Conservation (phyloP, 495 filamentous ascomycete genomes). For the Talaromyces adpressus region DNA sequence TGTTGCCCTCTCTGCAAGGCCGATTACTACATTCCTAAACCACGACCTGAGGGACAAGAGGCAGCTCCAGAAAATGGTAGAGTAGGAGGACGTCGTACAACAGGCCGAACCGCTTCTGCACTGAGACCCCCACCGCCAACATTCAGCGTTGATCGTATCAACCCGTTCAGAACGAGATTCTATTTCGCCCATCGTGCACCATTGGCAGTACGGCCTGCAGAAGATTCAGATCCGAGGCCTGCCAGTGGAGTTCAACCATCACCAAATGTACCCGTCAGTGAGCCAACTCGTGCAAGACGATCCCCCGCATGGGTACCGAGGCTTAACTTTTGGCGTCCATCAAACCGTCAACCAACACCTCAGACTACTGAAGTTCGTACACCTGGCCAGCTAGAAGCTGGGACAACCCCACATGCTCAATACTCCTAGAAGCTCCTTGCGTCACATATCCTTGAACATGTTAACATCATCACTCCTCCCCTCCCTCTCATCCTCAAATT, state of each 20-base stretch:
- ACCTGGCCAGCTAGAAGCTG: conserved; percentile 9
- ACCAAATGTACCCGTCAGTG: not conserved
- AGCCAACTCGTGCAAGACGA: not conserved
- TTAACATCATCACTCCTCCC: not conserved
- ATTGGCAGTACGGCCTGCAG: not conserved
- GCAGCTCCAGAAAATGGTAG: conserved; percentile 21
- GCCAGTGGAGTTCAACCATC: not conserved
- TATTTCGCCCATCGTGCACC: not conserved
- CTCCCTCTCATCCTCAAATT: not conserved
- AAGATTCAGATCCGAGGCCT: not conserved
- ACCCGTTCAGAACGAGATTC: conserved; percentile 11
- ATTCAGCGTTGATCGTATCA: conserved; percentile 17
- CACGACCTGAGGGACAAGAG: conserved; percentile 51
- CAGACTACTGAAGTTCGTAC: conserved; percentile 1
- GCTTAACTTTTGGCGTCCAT: not conserved
- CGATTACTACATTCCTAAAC: conserved; percentile 90
- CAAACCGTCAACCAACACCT: not conserved
- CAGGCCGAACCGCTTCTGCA: conserved; percentile 8
- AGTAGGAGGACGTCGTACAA: conserved; percentile 17
- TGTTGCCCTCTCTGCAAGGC: conserved; percentile 97
- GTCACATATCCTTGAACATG: not conserved
- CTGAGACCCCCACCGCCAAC: conserved; percentile 17
- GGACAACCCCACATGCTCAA: not conserved
- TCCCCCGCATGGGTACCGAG: not conserved
- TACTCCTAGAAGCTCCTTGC: not conserved